Percentiles rank a stretch among this genome's conserved stretches.
Evolutionary conservation across 495 filamentous ascomycete genomes (phyloP).

Genomic region (Penicillium manginii): DNA sequence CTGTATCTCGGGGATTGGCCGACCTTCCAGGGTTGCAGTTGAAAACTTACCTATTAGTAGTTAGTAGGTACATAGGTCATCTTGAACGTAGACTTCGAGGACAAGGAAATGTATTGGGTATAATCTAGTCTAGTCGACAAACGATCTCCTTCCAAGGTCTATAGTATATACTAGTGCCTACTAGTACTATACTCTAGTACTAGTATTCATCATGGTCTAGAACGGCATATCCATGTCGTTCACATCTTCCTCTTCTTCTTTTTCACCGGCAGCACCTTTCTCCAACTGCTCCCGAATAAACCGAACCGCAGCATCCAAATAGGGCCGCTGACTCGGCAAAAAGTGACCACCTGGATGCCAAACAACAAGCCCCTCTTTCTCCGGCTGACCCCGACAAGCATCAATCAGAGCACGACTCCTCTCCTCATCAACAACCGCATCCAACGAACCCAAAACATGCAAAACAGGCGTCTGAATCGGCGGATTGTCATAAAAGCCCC

Average conservation of each 20-base stretch:
- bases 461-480: conserved; percentile 75
- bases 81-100: too few species aligned
- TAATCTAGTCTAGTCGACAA: conserved; percentile 12
- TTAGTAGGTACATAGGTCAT: too few species aligned
- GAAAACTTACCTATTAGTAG: too few species aligned
- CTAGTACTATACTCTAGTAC: not conserved
- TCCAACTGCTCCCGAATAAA: conserved; percentile 71
- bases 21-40: too few species aligned
- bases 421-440: conserved; percentile 84
- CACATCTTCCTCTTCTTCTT: conserved; percentile 53
- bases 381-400: conserved; percentile 59
- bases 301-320: conserved; percentile 69
- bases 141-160: not conserved
- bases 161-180: not conserved
- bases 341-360: conserved; percentile 94
- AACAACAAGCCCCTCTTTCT: conserved; percentile 63
- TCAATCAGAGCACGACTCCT: conserved; percentile 68
- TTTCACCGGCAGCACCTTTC: conserved; percentile 23
- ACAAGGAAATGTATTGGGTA: conserved; percentile 2
- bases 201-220: conserved; percentile 26
- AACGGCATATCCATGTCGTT: conserved; percentile 74
- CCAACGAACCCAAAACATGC: conserved; percentile 82
- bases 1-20: too few species aligned
- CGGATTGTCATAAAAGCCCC: conserved; percentile 71
- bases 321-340: conserved; percentile 79